Base-by-base conservation (phyloP, 345 rosid species). In the Dovyalis caffra region DNA sequence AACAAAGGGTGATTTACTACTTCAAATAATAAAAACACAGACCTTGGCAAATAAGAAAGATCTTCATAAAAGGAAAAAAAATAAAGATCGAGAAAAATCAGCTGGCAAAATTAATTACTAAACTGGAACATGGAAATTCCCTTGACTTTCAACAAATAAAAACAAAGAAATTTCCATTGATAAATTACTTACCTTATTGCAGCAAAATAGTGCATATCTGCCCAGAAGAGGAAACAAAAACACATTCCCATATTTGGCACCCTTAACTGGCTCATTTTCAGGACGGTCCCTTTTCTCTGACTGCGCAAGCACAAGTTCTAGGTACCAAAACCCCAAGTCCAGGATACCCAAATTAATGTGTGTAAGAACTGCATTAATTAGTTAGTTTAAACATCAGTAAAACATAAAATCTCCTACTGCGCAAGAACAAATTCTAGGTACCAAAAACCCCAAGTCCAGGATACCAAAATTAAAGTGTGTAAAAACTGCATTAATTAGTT, bases 221-320 rank as follows among this genome's bases (percentile, higher is more conserved):
- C 74, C 78, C 79, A 71, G 45, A 72, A 73, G 73, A 31, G 82
- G 81, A 37, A 78, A 78, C 60, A 74, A 45, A n/a, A 49, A 75
- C 43, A 21, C 29, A 64, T 78, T 28, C 57, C 80, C 77, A 73
- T 69, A 23, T 72, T 56, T 60, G 56, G 64, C 28, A 64, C 64
- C 18, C 47, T n/a, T 14, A 33, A 38, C 23, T 62, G 64, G 70
- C 35, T 47, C 65, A 37, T 32, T 57, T 31, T 32, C 40, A 70
- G 23, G 49, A 62, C 26, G 38, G 25, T 70, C 65, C 70, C 57
- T 23, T 49, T 64, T 66, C 69, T 64, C 28, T 33, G 37, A 8
- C 35, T 37, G 8, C 60, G 8, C 60, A 29, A 68, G 32, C 3
- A 40, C 20, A 15, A 49, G 67, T 28, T 12, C 29, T 1, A 16